A percentile compares a stretch with the other conserved stretches of the same genome.
Conservation (phyloP, 2,329 filamentous ascomycete species). For the Penicillium sp. region DNA sequence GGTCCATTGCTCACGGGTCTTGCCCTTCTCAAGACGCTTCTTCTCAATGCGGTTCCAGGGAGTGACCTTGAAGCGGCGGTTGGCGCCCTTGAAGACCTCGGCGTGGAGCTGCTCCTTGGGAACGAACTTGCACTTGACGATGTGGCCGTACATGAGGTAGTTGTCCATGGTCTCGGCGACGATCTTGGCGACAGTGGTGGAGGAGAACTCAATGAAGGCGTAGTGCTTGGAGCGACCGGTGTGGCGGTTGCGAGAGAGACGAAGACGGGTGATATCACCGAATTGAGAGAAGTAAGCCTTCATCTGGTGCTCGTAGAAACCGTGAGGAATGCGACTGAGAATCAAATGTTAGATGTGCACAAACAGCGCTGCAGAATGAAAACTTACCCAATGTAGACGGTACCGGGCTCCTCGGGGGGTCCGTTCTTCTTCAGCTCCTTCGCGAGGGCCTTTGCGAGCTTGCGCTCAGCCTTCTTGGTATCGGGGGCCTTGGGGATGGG, state of each 20-base stretch:
- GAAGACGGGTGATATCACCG: constrained; percentile 73
- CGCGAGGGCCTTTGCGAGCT: constrained; percentile 54
- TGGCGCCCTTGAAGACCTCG: constrained; percentile 85
- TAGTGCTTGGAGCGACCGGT: constrained; percentile 92
- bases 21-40: constrained; percentile 70
- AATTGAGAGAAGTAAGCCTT: constrained; percentile 92
- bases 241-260: constrained; percentile 87
- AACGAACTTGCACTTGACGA: constrained; percentile 82
- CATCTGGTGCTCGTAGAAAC: constrained; percentile 98
- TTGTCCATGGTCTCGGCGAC: constrained; percentile 97
- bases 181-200: constrained; percentile 79
- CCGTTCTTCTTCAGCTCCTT: constrained; percentile 52
- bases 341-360: constrained; percentile 17
- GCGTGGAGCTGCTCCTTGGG: constrained; percentile 75
- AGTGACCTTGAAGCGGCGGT: constrained; percentile 83
- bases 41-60: constrained; percentile 87
- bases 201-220: constrained; percentile 87
- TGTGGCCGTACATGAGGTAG: constrained; percentile 92
- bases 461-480: constrained; percentile 50
- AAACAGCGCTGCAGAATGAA: neutral
- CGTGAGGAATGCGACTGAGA: constrained; percentile 74
- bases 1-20: constrained; percentile 75
- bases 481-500: constrained; percentile 46
- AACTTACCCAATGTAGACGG: constrained; percentile 77
- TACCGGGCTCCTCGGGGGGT: constrained; percentile 60